A percentile compares a stretch with the other conserved stretches of the same genome.
These are phyloP conservation scores for Quercus berberidifolia DNA, from an alignment of 306 rosid species.

Conservation along the genomic window DNA sequence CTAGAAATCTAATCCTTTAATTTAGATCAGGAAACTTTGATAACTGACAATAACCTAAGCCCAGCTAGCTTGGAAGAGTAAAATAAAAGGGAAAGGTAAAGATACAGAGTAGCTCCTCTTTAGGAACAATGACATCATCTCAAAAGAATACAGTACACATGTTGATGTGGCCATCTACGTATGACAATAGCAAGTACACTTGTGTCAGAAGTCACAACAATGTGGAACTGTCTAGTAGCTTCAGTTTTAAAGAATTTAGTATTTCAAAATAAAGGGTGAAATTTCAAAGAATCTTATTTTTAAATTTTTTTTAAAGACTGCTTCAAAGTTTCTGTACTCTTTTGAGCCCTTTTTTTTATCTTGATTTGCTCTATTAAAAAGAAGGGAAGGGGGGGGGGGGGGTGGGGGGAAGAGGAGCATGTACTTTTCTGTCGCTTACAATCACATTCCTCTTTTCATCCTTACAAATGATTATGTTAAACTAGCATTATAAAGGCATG, in stretches of 20 bases:
- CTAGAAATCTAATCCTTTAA: neutral
- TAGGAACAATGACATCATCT: neutral
- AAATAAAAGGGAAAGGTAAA: neutral
- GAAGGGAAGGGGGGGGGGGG: too few species aligned
- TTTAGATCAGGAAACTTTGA: neutral
- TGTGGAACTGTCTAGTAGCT: neutral
- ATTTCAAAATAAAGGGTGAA: neutral
- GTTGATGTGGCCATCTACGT: neutral
- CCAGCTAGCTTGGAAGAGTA: neutral
- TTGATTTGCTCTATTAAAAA: neutral
- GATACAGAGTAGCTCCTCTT: neutral
- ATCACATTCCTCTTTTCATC: neutral
- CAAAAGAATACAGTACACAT: neutral
- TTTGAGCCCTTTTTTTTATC: neutral
- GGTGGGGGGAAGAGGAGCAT: too few species aligned
- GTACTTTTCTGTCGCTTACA: neutral
- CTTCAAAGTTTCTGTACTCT: neutral
- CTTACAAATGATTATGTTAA: neutral
- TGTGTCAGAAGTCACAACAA: neutral
- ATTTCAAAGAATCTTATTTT: neutral
- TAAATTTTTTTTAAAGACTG: neutral
- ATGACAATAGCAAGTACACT: neutral
- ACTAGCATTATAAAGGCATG: constrained; percentile 2
- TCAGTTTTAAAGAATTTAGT: neutral
- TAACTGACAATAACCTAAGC: neutral